Percentiles rank a stretch among this genome's conserved stretches.
Conservation (phyloP, 768 basidiomycete genomes). For the Piloderma croceum region DNA sequence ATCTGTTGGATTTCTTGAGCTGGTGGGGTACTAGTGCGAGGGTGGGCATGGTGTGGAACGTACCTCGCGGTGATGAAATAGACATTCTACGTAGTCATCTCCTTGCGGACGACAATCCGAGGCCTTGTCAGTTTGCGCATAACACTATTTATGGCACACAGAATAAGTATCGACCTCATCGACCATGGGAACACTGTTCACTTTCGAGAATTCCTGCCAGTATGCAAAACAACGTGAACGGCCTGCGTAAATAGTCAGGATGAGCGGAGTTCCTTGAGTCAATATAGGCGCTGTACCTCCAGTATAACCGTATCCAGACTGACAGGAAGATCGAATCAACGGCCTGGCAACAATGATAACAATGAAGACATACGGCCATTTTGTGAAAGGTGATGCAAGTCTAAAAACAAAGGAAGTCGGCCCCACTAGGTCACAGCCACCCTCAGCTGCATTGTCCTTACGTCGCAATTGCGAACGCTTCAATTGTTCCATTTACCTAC, state of each 20-base stretch:
- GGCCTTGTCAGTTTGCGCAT: slow-evolving; percentile 73
- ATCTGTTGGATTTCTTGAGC: slow-evolving; percentile 38
- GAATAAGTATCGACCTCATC: slow-evolving; percentile 5
- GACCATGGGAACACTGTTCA: slow-evolving; percentile 17
- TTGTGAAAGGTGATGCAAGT: slow-evolving; percentile 7
- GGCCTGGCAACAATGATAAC: neutral
- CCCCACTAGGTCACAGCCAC: slow-evolving; percentile 23
- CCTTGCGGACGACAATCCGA: slow-evolving; percentile 62
- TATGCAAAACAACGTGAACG: slow-evolving; percentile 82
- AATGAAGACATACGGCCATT: slow-evolving; percentile 36
- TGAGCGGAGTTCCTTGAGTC: neutral
- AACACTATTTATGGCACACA: slow-evolving; percentile 58
- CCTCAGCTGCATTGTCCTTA: neutral
- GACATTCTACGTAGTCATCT: slow-evolving; percentile 88
- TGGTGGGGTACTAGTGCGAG: too few species aligned
- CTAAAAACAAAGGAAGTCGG: neutral
- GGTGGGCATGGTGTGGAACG: too few species aligned
- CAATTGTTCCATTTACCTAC: neutral
- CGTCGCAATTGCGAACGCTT: slow-evolving; percentile 38
- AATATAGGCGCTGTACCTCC: slow-evolving; percentile 40
- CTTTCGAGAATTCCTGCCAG: slow-evolving; percentile 89
- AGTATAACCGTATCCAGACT: slow-evolving; percentile 65
- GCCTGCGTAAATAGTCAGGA: slow-evolving; percentile 51
- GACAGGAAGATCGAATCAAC: slow-evolving; percentile 8
- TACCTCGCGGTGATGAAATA: slow-evolving; percentile 88